Evolutionary conservation across 176 grass and related monocot genomes (phyloP), one percentile per base, ranked within the genome.

Genomic region (Avena insularis): DNA sequence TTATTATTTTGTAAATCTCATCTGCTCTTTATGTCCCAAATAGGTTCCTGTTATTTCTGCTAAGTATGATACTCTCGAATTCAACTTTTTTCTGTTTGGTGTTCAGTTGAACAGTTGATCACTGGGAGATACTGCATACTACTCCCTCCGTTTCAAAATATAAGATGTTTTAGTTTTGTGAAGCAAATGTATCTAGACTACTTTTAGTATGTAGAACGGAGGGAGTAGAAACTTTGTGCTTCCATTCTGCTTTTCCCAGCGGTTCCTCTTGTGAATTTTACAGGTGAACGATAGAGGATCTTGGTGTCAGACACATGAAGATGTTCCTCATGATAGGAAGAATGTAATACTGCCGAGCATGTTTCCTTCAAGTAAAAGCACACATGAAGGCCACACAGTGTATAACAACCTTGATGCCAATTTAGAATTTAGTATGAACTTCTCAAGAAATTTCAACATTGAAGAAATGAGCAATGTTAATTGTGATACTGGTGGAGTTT

Each of bases 261-360:
- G 61, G 23, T 78, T 81, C 31, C 47, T 83, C 78, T 88, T 78
- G 15, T 76, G 13, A 77, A 46, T 80, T 68, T 48, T 82, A 45
- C 88, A 98, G 97, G 85, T 98, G 80, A 83, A 87, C 13, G 93
- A 98, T 90, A 91, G 38, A 88, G 94, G 92, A 71, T 84, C 88
- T 82, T 98, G 97, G 94, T 88, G 92, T 63, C 78, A 84, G 50
- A 86, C 71, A 54, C 84, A 96, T 64, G 86, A 93, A 87, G 90
- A 98, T 85, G 80, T 98, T 77, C 90, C 92, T 61, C 16, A 33
- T 8, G 20, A 90, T 55, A 92, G 94, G 84, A 95, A 90, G 53
- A 89, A 53, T 90, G 79, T 92, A 62, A 82, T 98, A 88, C 66
- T 92, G 64, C 90, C 92, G 9, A 94, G 96, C 85, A 98, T 98